Evolutionary conservation across 2,329 filamentous ascomycete species (phyloP).

Genomic region (Botryotinia narcissicola): DNA sequence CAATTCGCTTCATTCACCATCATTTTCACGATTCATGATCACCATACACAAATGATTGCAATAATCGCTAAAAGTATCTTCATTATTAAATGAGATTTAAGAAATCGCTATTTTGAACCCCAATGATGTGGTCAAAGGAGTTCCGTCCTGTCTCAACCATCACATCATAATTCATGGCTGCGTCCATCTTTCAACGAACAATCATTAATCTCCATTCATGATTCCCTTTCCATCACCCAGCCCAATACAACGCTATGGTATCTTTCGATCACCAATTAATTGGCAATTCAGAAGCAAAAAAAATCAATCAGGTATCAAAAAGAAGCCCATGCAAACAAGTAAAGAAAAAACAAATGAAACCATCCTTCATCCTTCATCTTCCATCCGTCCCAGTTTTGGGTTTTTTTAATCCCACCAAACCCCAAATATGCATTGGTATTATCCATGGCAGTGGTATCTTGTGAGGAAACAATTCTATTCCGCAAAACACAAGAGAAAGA

Average conservation of each 20-base stretch:
- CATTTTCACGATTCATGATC: neutral
- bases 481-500: slow-evolving; percentile 16
- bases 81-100: neutral
- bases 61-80: neutral
- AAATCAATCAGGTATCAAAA: slow-evolving; percentile 8
- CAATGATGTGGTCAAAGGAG: neutral
- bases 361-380: neutral
- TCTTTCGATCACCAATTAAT: slow-evolving; percentile 1
- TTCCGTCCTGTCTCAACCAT: neutral
- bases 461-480: slow-evolving; percentile 18
- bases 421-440: slow-evolving; percentile 21
- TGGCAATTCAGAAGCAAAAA: slow-evolving; percentile 9
- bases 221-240: neutral
- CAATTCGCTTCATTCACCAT: neutral
- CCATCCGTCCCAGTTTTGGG: neutral
- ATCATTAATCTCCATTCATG: neutral
- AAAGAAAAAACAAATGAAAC: slow-evolving; percentile 16
- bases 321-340: neutral
- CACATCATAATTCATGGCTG: slow-evolving; percentile 9
- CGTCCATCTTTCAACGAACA: neutral
- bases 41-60: neutral
- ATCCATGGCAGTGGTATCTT: slow-evolving; percentile 23
- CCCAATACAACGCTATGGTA: slow-evolving; percentile 2
- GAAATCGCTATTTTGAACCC: slow-evolving; percentile 1
- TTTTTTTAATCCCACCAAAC: slow-evolving; percentile 1